Conservation (phyloP, 2,329 filamentous ascomycete genomes). For the Akanthomyces muscarius region DNA sequence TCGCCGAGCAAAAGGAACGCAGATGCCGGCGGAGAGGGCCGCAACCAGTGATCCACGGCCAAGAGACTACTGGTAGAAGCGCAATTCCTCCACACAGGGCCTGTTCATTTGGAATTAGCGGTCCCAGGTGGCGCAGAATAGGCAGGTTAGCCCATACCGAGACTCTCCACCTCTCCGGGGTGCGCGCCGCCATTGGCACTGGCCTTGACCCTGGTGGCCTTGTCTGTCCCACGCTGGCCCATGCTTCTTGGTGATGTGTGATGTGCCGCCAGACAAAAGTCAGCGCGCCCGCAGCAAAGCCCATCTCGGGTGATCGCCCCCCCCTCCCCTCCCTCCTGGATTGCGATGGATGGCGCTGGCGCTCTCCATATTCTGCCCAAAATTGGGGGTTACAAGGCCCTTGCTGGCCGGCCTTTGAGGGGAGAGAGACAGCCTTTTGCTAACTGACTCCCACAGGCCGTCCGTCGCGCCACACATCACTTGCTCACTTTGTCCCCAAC, state of each 20-base stretch:
- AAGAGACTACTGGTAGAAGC: not conserved
- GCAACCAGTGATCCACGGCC: not conserved
- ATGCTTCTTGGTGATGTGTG: too few relatives aligned
- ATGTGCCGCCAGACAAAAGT: not conserved
- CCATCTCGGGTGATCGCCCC: conserved; percentile 13
- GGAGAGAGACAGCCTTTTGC: not conserved
- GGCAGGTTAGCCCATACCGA: not conserved
- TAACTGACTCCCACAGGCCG: not conserved
- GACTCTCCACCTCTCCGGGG: conserved; percentile 2
- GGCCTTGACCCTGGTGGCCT: too few relatives aligned
- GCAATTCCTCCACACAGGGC: not conserved
- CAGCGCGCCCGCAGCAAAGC: not conserved
- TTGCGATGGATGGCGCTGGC: not conserved
- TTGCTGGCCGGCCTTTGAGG: not conserved
- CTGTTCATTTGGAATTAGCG: not conserved
- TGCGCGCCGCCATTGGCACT: conserved; percentile 1
- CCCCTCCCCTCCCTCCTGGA: not conserved
- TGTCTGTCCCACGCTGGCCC: conserved; percentile 1
- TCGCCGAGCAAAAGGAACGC: not conserved
- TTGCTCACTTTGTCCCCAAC: not conserved
- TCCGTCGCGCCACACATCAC: conserved; percentile 4
- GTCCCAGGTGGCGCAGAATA: conserved; percentile 5
- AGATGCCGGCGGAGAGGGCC: not conserved
- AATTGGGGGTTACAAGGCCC: not conserved
- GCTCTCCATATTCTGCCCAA: not conserved